These are phyloP conservation scores for Fraxinus anomala DNA, from an alignment of 257 asterid genomes.

Conservation along the genomic window DNA sequence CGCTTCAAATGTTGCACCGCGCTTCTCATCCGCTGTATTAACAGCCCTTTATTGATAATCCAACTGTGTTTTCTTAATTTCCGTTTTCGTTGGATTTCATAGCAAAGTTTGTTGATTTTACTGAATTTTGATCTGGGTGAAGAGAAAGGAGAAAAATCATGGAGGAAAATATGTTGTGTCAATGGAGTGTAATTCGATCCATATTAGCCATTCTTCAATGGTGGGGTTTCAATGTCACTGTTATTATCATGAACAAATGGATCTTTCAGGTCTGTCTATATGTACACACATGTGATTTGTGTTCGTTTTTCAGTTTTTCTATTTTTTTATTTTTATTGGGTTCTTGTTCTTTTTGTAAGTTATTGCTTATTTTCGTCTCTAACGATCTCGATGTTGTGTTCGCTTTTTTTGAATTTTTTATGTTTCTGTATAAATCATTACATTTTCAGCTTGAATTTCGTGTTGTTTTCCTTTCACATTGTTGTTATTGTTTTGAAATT, in stretches of 20 bases:
- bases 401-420: not conserved
- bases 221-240: conserved; percentile 91
- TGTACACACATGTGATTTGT: conserved; percentile 3
- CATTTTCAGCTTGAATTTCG: conserved; percentile 25
- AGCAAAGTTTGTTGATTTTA: conserved; percentile 23
- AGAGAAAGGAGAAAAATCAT: conserved; percentile 25
- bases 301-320: not conserved
- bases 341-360: conserved; percentile 13
- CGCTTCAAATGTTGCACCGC: conserved; percentile 15
- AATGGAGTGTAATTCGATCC: conserved; percentile 73
- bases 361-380: not conserved
- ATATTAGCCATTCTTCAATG: conserved; percentile 69
- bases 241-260: conserved; percentile 85
- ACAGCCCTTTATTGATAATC: conserved; percentile 16
- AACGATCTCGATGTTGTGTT: conserved; percentile 2
- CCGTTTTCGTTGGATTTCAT: conserved; percentile 1
- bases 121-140: conserved; percentile 35
- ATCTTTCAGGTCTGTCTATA: conserved; percentile 80
- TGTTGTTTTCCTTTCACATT: not conserved
- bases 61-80: conserved; percentile 9
- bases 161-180: conserved; percentile 57
- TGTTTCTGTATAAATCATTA: conserved; percentile 25
- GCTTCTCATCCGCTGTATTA: conserved; percentile 9
- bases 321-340: conserved; percentile 6
- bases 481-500: conserved; percentile 14